Percentiles rank a stretch among this genome's conserved stretches.
Conservation (phyloP, 2,329 filamentous ascomycete species). For the Pseudopyrenochaeta lycopersici region DNA sequence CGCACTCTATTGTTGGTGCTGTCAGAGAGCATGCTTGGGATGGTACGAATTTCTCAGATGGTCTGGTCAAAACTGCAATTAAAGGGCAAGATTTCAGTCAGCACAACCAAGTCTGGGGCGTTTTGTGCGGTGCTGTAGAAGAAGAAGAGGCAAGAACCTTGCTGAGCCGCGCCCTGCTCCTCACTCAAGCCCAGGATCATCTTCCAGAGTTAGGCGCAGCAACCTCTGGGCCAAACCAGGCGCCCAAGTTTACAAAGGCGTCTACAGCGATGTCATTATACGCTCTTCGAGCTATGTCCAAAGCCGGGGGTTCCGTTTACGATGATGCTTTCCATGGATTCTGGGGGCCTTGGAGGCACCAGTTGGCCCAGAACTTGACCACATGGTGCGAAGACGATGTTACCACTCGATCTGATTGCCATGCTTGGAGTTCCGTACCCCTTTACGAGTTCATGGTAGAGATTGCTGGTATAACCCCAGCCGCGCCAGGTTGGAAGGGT, state of each 20-base stretch:
- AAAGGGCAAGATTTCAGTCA: slow-evolving; percentile 42
- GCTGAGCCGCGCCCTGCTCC: background rate
- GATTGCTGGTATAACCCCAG: slow-evolving; percentile 36
- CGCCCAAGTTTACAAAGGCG: slow-evolving; percentile 26
- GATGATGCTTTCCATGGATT: slow-evolving; percentile 27
- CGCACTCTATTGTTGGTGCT: slow-evolving; percentile 28
- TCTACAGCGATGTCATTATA: slow-evolving; percentile 53
- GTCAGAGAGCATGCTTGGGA: slow-evolving; percentile 39
- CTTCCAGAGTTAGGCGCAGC: no score
- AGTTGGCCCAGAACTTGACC: slow-evolving; percentile 48
- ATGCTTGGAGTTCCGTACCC: slow-evolving; percentile 56
- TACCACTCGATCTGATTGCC: slow-evolving; percentile 54
- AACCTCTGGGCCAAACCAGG: no score
- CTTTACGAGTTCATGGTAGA: slow-evolving; percentile 55
- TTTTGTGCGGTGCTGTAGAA: slow-evolving; percentile 42
- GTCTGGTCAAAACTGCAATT: slow-evolving; percentile 40
- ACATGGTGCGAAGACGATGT: slow-evolving; percentile 57
- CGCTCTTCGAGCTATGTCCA: slow-evolving; percentile 48
- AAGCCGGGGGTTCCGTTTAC: slow-evolving; percentile 45
- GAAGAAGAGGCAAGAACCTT: no score
- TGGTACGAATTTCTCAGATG: slow-evolving; percentile 45
- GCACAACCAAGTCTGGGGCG: slow-evolving; percentile 50
- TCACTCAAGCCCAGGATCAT: background rate
- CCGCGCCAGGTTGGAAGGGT: slow-evolving; percentile 20
- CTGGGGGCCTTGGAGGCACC: slow-evolving; percentile 52